Base-by-base conservation (phyloP, 2,329 filamentous ascomycete genomes). In the Epichloe festucae region DNA sequence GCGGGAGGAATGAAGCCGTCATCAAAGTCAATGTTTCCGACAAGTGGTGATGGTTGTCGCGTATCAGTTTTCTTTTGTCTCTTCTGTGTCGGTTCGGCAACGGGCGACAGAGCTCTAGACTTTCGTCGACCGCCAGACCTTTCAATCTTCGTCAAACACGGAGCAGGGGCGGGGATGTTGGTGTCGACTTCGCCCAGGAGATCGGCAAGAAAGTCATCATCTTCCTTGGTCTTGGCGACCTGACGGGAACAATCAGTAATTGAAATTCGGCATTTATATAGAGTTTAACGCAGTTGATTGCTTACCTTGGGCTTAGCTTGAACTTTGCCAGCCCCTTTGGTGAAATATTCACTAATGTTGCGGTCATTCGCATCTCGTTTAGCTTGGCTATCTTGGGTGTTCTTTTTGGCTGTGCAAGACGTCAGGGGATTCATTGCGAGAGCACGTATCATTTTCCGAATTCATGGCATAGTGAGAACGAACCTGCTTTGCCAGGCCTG, bases 321-420 rank as follows among this genome's bases (percentile, higher is more conserved):
- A 48, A 77, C 68, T 57, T 77, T 77, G 54, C 74, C 73, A 36
- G 80, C 78, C 51, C 88, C 89, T 59, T 85, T 87, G 58, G 79
- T 91, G 66, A 98, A 97, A 70, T 94, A 98, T 62, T 94, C 91
- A 68, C 85, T 89, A 64, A 98, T 97, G 59, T 89, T 86, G 62
- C 87, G 86, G 67, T 94, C 89, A 58, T 89, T 88, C 65, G 87
- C 89, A 60, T 95, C 87, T 62, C 85, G 81, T 65, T 87, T 86
- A 53, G 89, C 83, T 57, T 87, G 82, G 53, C 95, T 89, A 58
- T 95, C 88, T 61, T 95, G 87, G 15, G 85, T 85, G 66, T 88
- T 90, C 60, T 89, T 80, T 69, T 96, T 97, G 56, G 84, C 86
- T 90, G 56, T 42, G 35, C 17, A 41, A 17, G 15, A 40, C 23